These are phyloP conservation scores for Pseudocohnilembus persalinus DNA, from an alignment of 169 alveolate genomes.

Conservation along the genomic window DNA sequence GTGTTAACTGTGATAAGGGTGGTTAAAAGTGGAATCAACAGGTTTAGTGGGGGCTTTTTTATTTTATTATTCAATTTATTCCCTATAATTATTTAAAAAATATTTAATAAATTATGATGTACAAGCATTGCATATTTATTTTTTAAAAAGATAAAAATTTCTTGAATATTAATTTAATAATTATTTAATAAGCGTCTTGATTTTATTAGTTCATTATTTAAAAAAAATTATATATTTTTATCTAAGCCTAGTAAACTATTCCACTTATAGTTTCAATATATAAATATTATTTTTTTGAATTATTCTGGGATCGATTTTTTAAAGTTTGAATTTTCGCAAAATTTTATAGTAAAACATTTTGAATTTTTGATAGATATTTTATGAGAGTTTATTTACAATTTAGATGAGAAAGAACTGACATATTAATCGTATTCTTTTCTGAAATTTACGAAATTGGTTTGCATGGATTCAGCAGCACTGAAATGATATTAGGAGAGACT, in stretches of 20 bases:
- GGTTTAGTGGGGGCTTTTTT: constrained; percentile 24
- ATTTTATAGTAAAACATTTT: too few relatives aligned
- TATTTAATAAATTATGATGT: background rate
- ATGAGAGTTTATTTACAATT: too few relatives aligned
- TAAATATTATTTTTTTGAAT: too few relatives aligned
- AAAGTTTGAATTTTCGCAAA: too few relatives aligned
- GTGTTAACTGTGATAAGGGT: constrained; percentile 37
- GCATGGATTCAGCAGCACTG: background rate
- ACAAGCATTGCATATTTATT: background rate
- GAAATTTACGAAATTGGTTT: constrained; percentile 20
- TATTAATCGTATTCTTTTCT: constrained; percentile 14
- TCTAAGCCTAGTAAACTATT: too few relatives aligned
- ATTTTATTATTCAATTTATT: constrained; percentile 34
- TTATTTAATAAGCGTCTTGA: too few relatives aligned
- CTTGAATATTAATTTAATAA: too few relatives aligned
- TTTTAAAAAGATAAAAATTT: background rate
- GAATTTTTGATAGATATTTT: too few relatives aligned
- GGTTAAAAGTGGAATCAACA: constrained; percentile 26
- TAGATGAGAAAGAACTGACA: constrained; percentile 24
- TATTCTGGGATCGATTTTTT: too few relatives aligned
- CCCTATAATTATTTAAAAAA: constrained; percentile 4
- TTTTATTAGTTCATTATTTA: too few relatives aligned
- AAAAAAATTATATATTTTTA: too few relatives aligned
- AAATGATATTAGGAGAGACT: background rate
- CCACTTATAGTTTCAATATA: background rate